A percentile compares a stretch with the other conserved stretches of the same genome.
phyloP scores from a whole-genome alignment of 2,329 filamentous ascomycete genomes.

The Colletotrichum sp. region DNA sequence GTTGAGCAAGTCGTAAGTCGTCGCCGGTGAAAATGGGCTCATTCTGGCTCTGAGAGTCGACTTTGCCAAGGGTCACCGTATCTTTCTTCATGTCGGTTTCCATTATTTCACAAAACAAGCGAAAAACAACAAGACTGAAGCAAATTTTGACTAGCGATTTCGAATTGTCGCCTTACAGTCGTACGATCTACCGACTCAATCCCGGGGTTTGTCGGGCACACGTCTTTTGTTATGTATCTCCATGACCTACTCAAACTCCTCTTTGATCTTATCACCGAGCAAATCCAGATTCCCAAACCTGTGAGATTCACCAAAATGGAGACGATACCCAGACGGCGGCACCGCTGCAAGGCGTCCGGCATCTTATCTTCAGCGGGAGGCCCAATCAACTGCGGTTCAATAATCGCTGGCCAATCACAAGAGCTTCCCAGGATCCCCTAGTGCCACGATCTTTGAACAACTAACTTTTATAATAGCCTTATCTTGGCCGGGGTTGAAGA shows the following conservation, averaged over 20 bases:
- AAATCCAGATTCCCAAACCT: background rate
- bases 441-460: background rate
- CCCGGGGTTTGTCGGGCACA: background rate
- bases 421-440: background rate
- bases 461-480: background rate
- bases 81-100: slow-evolving; percentile 12
- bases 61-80: background rate
- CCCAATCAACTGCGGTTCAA: slow-evolving; percentile 1
- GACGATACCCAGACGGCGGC: background rate
- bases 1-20: slow-evolving; percentile 28
- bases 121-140: background rate
- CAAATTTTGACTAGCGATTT: background rate
- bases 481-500: slow-evolving; percentile 9
- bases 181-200: background rate
- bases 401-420: slow-evolving; percentile 5
- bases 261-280: background rate
- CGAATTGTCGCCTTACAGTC: background rate
- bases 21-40: background rate
- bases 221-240: slow-evolving; percentile 7
- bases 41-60: background rate
- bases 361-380: background rate
- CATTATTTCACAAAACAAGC: background rate
- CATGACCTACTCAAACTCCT: background rate
- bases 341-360: background rate
- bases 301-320: background rate